A percentile compares a stretch with the other conserved stretches of the same genome.
Conservation (phyloP, 805 yeast genomes). For the Metschnikowia cubensis region DNA sequence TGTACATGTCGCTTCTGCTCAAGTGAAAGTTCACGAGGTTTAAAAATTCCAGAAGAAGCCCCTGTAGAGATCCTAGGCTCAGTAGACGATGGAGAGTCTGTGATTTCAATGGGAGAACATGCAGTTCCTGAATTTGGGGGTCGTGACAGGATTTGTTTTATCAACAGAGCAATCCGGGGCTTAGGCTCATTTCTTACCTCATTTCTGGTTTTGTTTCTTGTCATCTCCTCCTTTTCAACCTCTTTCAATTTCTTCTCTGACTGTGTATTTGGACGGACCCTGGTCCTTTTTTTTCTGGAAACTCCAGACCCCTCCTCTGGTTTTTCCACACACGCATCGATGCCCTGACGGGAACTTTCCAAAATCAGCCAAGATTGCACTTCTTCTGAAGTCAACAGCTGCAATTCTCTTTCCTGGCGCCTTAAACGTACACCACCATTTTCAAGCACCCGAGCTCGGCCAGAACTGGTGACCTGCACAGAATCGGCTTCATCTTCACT, state of each 20-base stretch:
- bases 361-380: constrained; percentile 35
- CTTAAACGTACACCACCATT: constrained; percentile 40
- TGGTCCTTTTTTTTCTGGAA: background rate
- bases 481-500: constrained; percentile 1
- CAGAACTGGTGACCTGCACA: constrained; percentile 2
- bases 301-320: background rate
- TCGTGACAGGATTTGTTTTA: constrained; percentile 20
- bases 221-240: no score
- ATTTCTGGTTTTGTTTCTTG: no score
- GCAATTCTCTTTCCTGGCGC: constrained; percentile 28
- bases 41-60: no score
- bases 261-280: background rate
- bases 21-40: constrained; percentile 20
- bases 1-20: constrained; percentile 58
- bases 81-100: background rate
- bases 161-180: constrained; percentile 18
- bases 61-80: background rate
- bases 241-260: no score
- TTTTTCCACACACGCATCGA: background rate
- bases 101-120: background rate
- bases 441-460: constrained; percentile 16
- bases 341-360: constrained; percentile 25
- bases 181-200: background rate
- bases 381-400: constrained; percentile 33
- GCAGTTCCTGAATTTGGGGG: background rate